Evolutionary conservation across 176 grass and related monocot species (phyloP).

Genomic region (Eleusine indica): DNA sequence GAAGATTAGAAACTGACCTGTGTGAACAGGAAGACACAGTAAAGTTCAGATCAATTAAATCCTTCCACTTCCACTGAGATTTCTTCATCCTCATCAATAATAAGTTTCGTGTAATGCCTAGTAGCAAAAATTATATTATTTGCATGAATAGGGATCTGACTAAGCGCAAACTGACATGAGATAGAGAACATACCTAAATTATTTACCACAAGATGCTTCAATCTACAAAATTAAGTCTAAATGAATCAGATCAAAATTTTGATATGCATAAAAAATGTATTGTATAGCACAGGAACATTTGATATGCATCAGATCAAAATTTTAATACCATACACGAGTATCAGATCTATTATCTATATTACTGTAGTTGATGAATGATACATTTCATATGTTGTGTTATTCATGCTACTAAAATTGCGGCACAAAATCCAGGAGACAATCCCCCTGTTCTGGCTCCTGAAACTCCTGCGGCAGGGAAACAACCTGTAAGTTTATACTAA

Average conservation of each 20-base stretch:
- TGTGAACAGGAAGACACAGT: constrained; percentile 95
- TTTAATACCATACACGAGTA: no score
- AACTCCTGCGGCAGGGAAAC: no score
- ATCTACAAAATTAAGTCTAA: constrained; percentile 55
- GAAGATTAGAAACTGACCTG: constrained; percentile 51
- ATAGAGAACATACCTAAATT: constrained; percentile 69
- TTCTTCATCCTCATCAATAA: constrained; percentile 99
- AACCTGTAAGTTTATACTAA: no score
- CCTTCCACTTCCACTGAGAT: constrained; percentile 80
- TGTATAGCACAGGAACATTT: no score
- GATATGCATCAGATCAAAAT: no score
- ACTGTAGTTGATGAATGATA: no score
- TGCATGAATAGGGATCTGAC: constrained; percentile 10
- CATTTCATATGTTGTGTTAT: no score
- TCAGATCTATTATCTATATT: no score
- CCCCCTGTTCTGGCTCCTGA: no score
- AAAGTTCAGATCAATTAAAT: constrained; percentile 95
- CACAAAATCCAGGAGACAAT: no score
- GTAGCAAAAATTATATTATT: constrained; percentile 34
- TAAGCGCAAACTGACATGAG: constrained; percentile 14
- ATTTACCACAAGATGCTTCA: constrained; percentile 79
- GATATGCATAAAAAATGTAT: no score
- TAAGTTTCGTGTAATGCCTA: constrained; percentile 92
- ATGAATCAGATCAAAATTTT: background rate
- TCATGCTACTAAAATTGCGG: no score